Evolutionary conservation across 2,329 filamentous ascomycete genomes (phyloP).

Genomic region (Phaeoacremonium minimum): DNA sequence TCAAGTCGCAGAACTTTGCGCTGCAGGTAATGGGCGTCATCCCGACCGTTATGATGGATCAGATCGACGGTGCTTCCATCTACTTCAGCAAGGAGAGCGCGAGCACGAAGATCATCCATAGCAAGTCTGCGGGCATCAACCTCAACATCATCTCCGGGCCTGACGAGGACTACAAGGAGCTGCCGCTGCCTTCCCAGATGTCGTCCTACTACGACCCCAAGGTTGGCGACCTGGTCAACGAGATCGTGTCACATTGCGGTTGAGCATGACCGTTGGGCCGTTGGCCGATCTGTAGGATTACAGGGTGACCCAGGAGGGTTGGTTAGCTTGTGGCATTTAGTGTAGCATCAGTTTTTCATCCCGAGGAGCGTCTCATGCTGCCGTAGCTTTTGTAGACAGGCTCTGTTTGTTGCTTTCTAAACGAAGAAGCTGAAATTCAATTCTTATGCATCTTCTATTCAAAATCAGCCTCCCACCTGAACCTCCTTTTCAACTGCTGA

Average conservation of each 20-base stretch:
- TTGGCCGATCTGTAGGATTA: too few species aligned
- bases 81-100: constrained; percentile 81
- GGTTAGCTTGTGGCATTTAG: too few species aligned
- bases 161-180: constrained; percentile 81
- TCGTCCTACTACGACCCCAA: constrained; percentile 66
- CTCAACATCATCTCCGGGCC: constrained; percentile 70
- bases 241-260: constrained; percentile 93
- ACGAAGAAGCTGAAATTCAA: too few species aligned
- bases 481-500: too few species aligned
- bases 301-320: too few species aligned
- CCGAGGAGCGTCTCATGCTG: too few species aligned
- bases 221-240: constrained; percentile 74
- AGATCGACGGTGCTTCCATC: constrained; percentile 84
- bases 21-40: constrained; percentile 85
- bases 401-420: too few species aligned
- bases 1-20: constrained; percentile 92
- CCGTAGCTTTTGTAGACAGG: too few species aligned
- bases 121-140: constrained; percentile 84
- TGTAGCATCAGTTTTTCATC: too few species aligned
- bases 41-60: constrained; percentile 86
- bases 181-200: constrained; percentile 85
- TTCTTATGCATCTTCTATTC: too few species aligned
- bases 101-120: constrained; percentile 78
- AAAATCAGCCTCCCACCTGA: too few species aligned
- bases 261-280: too few species aligned